Conservation (phyloP, 139 green algal genomes). For the Micromonas pusilla region DNA sequence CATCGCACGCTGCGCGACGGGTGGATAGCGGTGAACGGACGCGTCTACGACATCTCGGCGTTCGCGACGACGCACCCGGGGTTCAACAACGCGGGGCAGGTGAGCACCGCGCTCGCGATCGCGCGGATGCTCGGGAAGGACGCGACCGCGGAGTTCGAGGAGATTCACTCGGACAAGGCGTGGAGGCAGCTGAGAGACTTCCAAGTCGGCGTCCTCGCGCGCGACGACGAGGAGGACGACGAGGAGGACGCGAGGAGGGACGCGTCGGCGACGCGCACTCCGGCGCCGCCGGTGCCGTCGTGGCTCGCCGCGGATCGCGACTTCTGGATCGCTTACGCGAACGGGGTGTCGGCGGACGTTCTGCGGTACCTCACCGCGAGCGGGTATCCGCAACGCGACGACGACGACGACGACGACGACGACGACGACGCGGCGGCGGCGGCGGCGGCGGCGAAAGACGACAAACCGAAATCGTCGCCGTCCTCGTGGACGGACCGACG, state of each 20-base stretch:
- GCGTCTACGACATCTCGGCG: constrained; percentile 36
- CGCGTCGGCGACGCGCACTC: background rate
- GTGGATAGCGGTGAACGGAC: constrained; percentile 29
- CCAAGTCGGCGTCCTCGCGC: constrained; percentile 23
- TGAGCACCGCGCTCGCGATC: constrained; percentile 37
- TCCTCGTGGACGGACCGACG: no score
- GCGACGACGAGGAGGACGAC: background rate
- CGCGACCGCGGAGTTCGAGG: constrained; percentile 33
- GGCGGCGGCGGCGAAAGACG: no score
- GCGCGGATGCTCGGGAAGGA: constrained; percentile 32
- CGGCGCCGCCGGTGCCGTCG: background rate
- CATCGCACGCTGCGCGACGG: constrained; percentile 24
- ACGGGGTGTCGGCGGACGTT: background rate
- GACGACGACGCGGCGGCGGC: background rate
- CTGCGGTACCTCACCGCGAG: background rate
- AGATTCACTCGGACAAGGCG: constrained; percentile 23
- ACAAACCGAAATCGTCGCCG: no score
- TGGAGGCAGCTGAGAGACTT: constrained; percentile 36
- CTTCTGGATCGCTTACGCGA: background rate
- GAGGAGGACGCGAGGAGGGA: background rate
- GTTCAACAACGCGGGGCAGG: constrained; percentile 28
- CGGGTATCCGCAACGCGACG: background rate
- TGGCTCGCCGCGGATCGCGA: background rate
- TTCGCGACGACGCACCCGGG: constrained; percentile 34
- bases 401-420: background rate